Evolutionary conservation across 2,329 filamentous ascomycete species (phyloP).

Genomic region (Bipolaris bicolor): DNA sequence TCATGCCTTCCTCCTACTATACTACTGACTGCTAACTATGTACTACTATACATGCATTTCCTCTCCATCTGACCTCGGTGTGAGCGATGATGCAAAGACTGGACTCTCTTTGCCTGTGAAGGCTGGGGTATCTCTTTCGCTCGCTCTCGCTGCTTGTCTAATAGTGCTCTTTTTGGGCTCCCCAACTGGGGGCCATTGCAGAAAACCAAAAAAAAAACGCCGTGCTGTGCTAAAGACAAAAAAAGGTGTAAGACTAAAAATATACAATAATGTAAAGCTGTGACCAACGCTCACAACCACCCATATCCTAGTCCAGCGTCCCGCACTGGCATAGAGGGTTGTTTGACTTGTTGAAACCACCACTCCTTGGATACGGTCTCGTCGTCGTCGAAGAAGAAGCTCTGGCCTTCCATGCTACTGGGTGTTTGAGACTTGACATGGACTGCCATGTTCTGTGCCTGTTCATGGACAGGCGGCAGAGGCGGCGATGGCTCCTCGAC

Average conservation of each 20-base stretch:
- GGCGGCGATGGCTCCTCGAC: slow-evolving; percentile 45
- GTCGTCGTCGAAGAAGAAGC: slow-evolving; percentile 51
- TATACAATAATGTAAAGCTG: slow-evolving; percentile 7
- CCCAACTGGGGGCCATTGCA: slow-evolving; percentile 21
- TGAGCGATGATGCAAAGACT: slow-evolving; percentile 31
- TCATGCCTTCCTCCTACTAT: slow-evolving; percentile 2
- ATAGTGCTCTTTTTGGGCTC: slow-evolving; percentile 15
- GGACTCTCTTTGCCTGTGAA: slow-evolving; percentile 27
- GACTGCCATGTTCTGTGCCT: slow-evolving; percentile 32
- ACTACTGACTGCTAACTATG: background rate
- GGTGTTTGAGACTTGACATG: slow-evolving; percentile 37
- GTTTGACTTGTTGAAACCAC: slow-evolving; percentile 50
- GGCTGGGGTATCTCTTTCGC: slow-evolving; percentile 39
- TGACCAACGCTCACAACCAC: slow-evolving; percentile 39
- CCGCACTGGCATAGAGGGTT: slow-evolving; percentile 47
- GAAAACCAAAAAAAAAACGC: slow-evolving; percentile 23
- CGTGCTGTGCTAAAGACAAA: slow-evolving; percentile 38
- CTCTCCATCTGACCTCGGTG: slow-evolving; percentile 32
- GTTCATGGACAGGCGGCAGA: slow-evolving; percentile 28
- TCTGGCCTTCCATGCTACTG: slow-evolving; percentile 48
- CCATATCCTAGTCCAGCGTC: slow-evolving; percentile 47
- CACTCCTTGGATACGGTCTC: slow-evolving; percentile 48
- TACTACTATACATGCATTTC: slow-evolving; percentile 1
- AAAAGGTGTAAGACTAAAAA: slow-evolving; percentile 11
- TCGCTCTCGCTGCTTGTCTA: slow-evolving; percentile 7